phyloP scores from a whole-genome alignment of 805 yeast species.

The Candida golubevii region DNA sequence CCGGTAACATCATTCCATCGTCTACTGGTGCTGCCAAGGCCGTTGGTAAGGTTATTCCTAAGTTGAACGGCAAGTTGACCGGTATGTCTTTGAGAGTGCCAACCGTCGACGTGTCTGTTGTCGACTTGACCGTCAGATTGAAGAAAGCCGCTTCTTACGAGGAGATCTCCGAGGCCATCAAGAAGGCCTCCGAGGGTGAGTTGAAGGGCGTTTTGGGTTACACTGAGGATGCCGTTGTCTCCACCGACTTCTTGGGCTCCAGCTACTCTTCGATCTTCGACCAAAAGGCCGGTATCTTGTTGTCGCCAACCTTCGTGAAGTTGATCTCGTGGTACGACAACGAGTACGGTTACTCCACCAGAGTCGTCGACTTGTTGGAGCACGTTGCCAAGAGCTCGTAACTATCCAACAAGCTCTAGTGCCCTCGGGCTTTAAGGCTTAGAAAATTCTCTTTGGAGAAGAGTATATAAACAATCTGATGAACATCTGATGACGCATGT shows the following conservation, averaged over 20 bases:
- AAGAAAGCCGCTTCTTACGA: constrained; percentile 74
- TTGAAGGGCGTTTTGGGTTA: constrained; percentile 82
- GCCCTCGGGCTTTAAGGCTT: constrained; percentile 4
- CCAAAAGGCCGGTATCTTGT: constrained; percentile 84
- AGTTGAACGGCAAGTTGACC: constrained; percentile 86
- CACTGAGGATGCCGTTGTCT: constrained; percentile 91
- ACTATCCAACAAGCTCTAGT: constrained; percentile 14
- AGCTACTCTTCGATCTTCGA: constrained; percentile 84
- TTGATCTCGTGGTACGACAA: constrained; percentile 93
- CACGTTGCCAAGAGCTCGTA: constrained; percentile 56
- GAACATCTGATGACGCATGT: neutral
- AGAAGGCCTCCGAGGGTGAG: constrained; percentile 72
- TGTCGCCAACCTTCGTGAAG: constrained; percentile 87
- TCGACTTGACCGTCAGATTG: constrained; percentile 84
- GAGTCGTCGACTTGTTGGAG: constrained; percentile 87
- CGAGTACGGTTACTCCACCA: constrained; percentile 94
- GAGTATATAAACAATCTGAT: neutral
- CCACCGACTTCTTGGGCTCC: constrained; percentile 84
- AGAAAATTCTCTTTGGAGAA: constrained; percentile 2
- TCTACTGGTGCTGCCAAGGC: constrained; percentile 98
- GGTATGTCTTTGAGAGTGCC: constrained; percentile 95
- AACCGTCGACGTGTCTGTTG: constrained; percentile 89
- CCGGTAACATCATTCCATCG: constrained; percentile 92
- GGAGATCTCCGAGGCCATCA: constrained; percentile 72
- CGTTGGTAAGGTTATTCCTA: constrained; percentile 92